Base-by-base conservation (phyloP, 2,329 filamentous ascomycete species). In the Pseudonectria buxi region DNA sequence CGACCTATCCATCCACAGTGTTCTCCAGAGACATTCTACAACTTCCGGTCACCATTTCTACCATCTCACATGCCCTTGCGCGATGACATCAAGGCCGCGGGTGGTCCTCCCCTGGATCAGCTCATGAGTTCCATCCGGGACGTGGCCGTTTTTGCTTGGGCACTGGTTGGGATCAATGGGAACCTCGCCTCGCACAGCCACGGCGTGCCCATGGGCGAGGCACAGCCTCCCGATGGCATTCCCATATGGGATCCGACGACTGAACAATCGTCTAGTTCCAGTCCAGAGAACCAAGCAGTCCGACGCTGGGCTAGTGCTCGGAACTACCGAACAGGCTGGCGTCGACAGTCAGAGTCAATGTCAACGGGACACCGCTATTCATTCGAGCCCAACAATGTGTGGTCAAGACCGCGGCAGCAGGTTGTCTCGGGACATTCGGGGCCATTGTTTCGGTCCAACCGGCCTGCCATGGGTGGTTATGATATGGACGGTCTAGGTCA, bases 121-220 rank as follows among this genome's bases (percentile, higher is more conserved):
- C 77, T 92, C 50, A 86, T 92, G 83, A 71, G 74, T 36, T 83
- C 81, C 3, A 94, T 94, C 46, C 79, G 83, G 37, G 86, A 92
- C 35, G 83, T 89, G 31, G 86, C 84, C 2, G 83, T 92, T n/a
- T 92, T 94, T 55, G 86, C 86, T 9, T 94, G 86, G 86, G 82
- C 81, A 2, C 63, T 90, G 10, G 77, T 80, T 15, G 85, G 85
- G 14, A 89, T 89, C 64, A 90, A 92, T 56, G 82, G 82, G 11
- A 81, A 77, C 27, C 62, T 90, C 35, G 77, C 79, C 12, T 68
- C 74, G 3, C 83, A 81, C 50, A 68, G 75, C 30, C 68, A 67
- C 4, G 83, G 84, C 3, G 68, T 64, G 18, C 78, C 83, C 1
- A 63, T 59, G 14, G 81, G 76, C n/a, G 76, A 83, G 41, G 71